phyloP scores from a whole-genome alignment of 495 filamentous ascomycete genomes.

The Pyronema domesticum region DNA sequence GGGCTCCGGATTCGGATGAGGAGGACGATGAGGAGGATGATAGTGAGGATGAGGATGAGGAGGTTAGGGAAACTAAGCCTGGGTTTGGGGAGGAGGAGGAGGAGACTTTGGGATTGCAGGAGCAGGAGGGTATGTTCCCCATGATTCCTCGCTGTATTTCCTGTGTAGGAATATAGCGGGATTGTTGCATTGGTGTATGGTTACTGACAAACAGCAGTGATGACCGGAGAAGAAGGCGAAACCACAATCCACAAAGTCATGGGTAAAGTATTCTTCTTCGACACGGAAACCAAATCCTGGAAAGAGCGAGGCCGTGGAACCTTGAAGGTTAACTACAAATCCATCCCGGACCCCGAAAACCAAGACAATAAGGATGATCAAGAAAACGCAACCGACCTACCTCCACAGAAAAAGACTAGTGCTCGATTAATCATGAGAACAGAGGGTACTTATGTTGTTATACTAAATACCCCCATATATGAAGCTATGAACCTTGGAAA shows the following conservation, averaged over 20 bases:
- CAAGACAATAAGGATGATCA: slow-evolving; percentile 21
- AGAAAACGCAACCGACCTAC: slow-evolving; percentile 17
- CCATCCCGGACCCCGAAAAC: not conserved
- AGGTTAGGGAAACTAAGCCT: slow-evolving; percentile 31
- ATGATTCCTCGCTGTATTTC: no score
- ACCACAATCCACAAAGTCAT: slow-evolving; percentile 37
- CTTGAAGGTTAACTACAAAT: slow-evolving; percentile 48
- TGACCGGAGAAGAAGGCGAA: slow-evolving; percentile 45
- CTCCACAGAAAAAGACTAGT: slow-evolving; percentile 26
- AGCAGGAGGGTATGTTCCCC: slow-evolving; percentile 36
- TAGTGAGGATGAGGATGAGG: slow-evolving; percentile 33
- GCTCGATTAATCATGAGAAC: slow-evolving; percentile 50
- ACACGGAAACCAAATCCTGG: slow-evolving; percentile 39
- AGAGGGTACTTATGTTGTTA: slow-evolving; percentile 44
- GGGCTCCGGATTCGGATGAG: slow-evolving; percentile 33
- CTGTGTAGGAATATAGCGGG: not conserved
- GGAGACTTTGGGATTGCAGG: slow-evolving; percentile 4
- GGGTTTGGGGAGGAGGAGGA: not conserved
- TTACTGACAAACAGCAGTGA: slow-evolving; percentile 28
- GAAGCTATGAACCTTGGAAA: slow-evolving; percentile 45
- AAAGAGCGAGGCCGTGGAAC: slow-evolving; percentile 50
- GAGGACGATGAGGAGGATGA: slow-evolving; percentile 29
- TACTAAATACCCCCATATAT: slow-evolving; percentile 48
- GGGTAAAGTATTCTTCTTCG: slow-evolving; percentile 48
- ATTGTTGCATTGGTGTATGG: no score